These are phyloP conservation scores for Parastagonospora avenae DNA, from an alignment of 2,329 filamentous ascomycete species.

Conservation along the genomic window DNA sequence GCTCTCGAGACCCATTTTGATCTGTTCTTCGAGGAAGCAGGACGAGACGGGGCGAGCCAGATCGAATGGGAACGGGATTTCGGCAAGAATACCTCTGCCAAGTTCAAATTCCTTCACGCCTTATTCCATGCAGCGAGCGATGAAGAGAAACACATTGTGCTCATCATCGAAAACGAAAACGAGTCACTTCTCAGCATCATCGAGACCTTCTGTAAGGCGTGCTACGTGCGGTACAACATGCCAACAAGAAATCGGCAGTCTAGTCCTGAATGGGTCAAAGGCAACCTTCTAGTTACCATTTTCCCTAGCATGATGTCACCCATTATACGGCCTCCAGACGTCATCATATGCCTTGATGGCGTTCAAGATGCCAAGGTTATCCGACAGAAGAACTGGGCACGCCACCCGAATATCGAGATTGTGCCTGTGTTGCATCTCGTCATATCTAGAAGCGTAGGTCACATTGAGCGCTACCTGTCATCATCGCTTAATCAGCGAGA, in stretches of 20 bases:
- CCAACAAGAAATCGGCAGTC: constrained; percentile 23
- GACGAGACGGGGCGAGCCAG: constrained; percentile 24
- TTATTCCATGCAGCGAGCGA: constrained; percentile 30
- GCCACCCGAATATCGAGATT: constrained; percentile 16
- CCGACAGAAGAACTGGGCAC: constrained; percentile 32
- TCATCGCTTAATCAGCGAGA: constrained; percentile 18
- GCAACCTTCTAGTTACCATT: constrained; percentile 41
- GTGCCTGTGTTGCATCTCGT: constrained; percentile 47
- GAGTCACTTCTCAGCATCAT: constrained; percentile 31
- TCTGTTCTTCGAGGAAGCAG: constrained; percentile 32
- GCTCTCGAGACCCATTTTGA: constrained; percentile 41
- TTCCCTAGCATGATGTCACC: constrained; percentile 31
- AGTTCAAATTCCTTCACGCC: constrained; percentile 37
- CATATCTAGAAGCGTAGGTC: constrained; percentile 50
- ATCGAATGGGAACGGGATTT: constrained; percentile 30
- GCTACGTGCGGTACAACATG: constrained; percentile 28
- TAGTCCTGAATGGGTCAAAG: constrained; percentile 10
- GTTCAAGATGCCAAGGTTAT: constrained; percentile 29
- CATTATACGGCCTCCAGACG: constrained; percentile 35
- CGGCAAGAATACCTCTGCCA: constrained; percentile 37
- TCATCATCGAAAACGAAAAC: constrained; percentile 31
- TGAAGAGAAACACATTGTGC: constrained; percentile 31
- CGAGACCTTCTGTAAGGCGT: constrained; percentile 31
- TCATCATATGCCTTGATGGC: constrained; percentile 51
- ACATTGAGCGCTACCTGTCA: constrained; percentile 50